Percentiles rank a stretch among this genome's conserved stretches.
phyloP scores from a whole-genome alignment of 331 rosid genomes.

The Malus hybrid region DNA sequence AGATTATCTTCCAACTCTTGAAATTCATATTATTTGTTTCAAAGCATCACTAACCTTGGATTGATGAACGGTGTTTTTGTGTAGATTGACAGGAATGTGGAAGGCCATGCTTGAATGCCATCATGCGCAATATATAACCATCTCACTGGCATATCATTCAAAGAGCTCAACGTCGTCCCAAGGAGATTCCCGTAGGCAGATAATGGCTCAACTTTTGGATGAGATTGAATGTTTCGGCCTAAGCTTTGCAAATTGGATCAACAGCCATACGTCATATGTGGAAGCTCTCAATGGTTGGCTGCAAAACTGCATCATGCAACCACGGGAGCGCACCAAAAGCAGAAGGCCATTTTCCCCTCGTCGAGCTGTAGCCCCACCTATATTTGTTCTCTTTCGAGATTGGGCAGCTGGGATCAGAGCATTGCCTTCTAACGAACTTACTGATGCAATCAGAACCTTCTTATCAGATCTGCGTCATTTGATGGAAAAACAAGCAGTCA shows the following conservation, averaged over 20 bases:
- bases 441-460: slow-evolving; percentile 59
- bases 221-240: slow-evolving; percentile 82
- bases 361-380: slow-evolving; percentile 75
- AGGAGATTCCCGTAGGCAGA: slow-evolving; percentile 54
- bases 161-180: slow-evolving; percentile 40
- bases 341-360: slow-evolving; percentile 82
- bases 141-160: slow-evolving; percentile 94
- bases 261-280: slow-evolving; percentile 79
- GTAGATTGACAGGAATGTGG: slow-evolving; percentile 92
- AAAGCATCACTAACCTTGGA: background rate
- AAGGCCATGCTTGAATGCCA: slow-evolving; percentile 98
- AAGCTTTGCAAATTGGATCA: slow-evolving; percentile 91
- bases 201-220: slow-evolving; percentile 48
- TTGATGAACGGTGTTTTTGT: background rate
- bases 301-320: slow-evolving; percentile 63
- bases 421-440: slow-evolving; percentile 73
- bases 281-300: slow-evolving; percentile 86
- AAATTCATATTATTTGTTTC: background rate
- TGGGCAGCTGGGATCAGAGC: slow-evolving; percentile 71
- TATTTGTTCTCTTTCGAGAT: slow-evolving; percentile 76
- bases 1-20: background rate
- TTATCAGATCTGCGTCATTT: slow-evolving; percentile 42
- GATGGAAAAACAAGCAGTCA: slow-evolving; percentile 42
- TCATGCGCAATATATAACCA: slow-evolving; percentile 94
- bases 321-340: slow-evolving; percentile 61